Percentiles rank a stretch among this genome's conserved stretches.
Evolutionary conservation across 2,329 filamentous ascomycete genomes (phyloP).

Genomic region (Pleoardoris graminearum): DNA sequence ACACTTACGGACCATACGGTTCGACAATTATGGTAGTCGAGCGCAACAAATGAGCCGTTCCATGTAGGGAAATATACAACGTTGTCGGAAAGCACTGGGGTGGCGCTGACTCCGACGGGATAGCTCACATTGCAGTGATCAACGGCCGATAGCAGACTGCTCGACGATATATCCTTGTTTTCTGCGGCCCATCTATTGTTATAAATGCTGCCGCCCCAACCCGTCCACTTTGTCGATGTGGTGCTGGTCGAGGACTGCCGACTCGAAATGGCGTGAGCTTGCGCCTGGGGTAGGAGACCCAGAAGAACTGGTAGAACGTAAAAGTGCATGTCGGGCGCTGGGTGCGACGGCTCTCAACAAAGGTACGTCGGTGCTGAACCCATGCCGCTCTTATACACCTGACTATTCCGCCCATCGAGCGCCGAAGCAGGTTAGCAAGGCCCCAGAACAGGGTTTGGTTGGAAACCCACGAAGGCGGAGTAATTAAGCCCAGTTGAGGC

Average conservation of each 20-base stretch:
- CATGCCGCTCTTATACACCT: too few species aligned
- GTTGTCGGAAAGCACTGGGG: constrained; percentile 9
- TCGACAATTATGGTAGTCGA: constrained; percentile 35
- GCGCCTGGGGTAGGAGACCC: background rate
- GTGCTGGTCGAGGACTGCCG: background rate
- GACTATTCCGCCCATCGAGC: too few species aligned
- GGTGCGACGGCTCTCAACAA: background rate
- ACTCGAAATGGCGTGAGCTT: background rate
- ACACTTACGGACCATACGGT: constrained; percentile 36
- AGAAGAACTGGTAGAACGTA: background rate
- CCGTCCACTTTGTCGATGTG: background rate
- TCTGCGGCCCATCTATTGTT: constrained; percentile 11
- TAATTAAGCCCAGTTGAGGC: too few species aligned
- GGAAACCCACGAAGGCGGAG: too few species aligned
- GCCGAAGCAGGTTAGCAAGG: too few species aligned
- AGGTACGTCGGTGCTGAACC: too few species aligned
- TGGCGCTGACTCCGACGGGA: constrained; percentile 15
- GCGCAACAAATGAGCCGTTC: constrained; percentile 37
- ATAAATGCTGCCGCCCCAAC: constrained; percentile 8
- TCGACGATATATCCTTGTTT: background rate
- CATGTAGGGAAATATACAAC: constrained; percentile 40
- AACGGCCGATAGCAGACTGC: background rate
- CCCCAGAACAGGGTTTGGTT: too few species aligned
- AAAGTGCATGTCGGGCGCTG: background rate
- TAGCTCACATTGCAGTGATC: constrained; percentile 11